phyloP scores from a whole-genome alignment of 164 flowering plant species.

The Aristolochia fimbriata region DNA sequence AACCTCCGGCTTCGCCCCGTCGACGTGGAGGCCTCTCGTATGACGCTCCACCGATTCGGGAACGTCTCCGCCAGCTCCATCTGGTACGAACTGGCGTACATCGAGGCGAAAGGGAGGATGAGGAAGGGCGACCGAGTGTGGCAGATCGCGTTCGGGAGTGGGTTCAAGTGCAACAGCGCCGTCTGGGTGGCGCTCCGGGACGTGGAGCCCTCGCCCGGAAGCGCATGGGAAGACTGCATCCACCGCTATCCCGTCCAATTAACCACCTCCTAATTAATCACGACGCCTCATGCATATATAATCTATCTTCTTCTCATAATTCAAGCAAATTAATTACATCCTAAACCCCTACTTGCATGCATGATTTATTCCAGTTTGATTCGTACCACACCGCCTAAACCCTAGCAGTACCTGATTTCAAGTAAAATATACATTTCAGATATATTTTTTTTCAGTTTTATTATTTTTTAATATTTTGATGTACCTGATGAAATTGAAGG shows the following conservation, averaged over 20 bases:
- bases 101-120: constrained; percentile 35
- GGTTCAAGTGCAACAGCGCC: constrained; percentile 38
- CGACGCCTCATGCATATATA: too few relatives aligned
- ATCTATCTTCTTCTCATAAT: too few relatives aligned
- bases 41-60: constrained; percentile 35
- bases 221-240: constrained; percentile 34
- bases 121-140: constrained; percentile 28
- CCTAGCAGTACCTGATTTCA: too few relatives aligned
- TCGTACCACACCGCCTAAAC: too few relatives aligned
- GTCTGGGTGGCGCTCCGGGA: constrained; percentile 28
- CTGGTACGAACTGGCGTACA: constrained; percentile 38
- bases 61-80: constrained; percentile 38
- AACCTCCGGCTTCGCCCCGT: constrained; percentile 21
- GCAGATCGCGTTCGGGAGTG: constrained; percentile 38
- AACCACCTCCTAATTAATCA: too few relatives aligned
- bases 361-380: too few relatives aligned
- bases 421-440: too few relatives aligned
- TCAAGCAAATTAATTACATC: too few relatives aligned
- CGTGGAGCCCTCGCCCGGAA: constrained; percentile 18
- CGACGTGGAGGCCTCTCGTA: constrained; percentile 37
- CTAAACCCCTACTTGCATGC: too few relatives aligned
- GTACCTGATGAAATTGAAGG: too few relatives aligned
- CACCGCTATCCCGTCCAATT: constrained; percentile 27
- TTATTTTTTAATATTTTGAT: too few relatives aligned
- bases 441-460: too few relatives aligned